Base-by-base conservation (phyloP, 495 filamentous ascomycete genomes). In the Neurospora tetraspora region DNA sequence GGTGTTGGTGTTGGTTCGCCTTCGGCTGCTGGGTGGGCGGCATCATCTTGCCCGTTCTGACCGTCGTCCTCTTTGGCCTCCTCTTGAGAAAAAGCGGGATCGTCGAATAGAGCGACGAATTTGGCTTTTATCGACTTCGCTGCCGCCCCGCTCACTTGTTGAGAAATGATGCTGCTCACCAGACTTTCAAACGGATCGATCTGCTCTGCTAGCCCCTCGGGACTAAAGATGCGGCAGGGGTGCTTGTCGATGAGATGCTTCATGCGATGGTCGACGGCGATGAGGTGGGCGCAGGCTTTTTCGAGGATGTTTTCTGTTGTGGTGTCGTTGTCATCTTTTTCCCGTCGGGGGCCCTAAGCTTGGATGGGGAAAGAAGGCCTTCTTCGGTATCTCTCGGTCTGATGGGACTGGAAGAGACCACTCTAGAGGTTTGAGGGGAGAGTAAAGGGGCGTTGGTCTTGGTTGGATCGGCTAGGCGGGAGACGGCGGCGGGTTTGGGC, bases 131-230 rank as follows among this genome's bases (percentile, higher is more conserved):
- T 98, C 5, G 92, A 90, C 72, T 87, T 91, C 34, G 96, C 96
- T 4, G 96, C 96, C 5, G 93, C 93, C 20, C 95, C 93, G 20
- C 93, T 96, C 14, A 99, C 95, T 80, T 99, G 96, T 80, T 99
- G 96, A 61, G 93, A 93, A 73, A 98, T 97, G 76, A 99, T 98
- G 68, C 93, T 91, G 79, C 89, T 92, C 34, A 87, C 86, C 47
- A 99, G 86, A 71, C 89, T 90, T 70, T 89, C 89, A 78, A 98
- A 99, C 4, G 96, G 95, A 80, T 98, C 92, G 74, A 97, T 87
- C 74, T 89, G 82, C 82, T 98, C 94, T 20, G 90, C 88, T 20
- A 99, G 82, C 0, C 94, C 94, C 70, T 91, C 90, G 3, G 93
- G 88, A 8, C 92, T 92, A 81, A 98, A 97, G 14, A 96, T 78